These are phyloP conservation scores for Amanita pseudoporphyria DNA, from an alignment of 768 basidiomycete species.

Conservation along the genomic window DNA sequence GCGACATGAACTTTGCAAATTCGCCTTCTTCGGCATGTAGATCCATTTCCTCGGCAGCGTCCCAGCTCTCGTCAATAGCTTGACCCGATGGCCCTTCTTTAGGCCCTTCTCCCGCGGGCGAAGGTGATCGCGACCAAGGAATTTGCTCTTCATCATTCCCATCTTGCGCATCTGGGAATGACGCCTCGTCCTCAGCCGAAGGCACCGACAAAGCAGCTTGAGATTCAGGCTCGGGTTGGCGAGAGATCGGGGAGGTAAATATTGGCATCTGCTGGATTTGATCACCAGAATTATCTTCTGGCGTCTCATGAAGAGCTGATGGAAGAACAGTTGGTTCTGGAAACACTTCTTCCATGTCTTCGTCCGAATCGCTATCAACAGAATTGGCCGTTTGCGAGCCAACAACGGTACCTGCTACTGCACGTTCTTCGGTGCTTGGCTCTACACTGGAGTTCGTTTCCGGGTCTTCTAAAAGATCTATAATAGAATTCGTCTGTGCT, in stretches of 20 bases:
- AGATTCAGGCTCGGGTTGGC: neutral
- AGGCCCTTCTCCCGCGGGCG: conserved; percentile 16
- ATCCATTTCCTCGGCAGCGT: conserved; percentile 83
- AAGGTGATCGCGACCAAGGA: conserved; percentile 27
- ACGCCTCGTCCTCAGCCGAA: neutral
- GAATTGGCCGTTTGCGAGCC: neutral
- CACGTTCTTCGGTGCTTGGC: neutral
- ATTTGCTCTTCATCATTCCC: conserved; percentile 11
- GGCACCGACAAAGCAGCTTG: neutral
- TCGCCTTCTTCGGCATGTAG: conserved; percentile 72
- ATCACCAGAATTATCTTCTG: neutral
- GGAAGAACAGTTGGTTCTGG: neutral
- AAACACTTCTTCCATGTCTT: conserved; percentile 9
- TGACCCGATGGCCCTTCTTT: conserved; percentile 14
- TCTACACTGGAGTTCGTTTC: neutral
- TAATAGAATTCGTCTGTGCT: neutral
- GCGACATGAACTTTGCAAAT: conserved; percentile 87
- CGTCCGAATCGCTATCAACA: conserved; percentile 4
- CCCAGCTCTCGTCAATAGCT: conserved; percentile 43
- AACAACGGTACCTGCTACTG: neutral
- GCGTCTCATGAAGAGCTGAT: neutral
- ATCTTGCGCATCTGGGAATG: neutral
- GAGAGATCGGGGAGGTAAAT: neutral
- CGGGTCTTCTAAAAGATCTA: neutral
- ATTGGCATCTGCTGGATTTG: neutral